phyloP scores from a whole-genome alignment of 768 basidiomycete species.

The Amanita pseudoporphyria region DNA sequence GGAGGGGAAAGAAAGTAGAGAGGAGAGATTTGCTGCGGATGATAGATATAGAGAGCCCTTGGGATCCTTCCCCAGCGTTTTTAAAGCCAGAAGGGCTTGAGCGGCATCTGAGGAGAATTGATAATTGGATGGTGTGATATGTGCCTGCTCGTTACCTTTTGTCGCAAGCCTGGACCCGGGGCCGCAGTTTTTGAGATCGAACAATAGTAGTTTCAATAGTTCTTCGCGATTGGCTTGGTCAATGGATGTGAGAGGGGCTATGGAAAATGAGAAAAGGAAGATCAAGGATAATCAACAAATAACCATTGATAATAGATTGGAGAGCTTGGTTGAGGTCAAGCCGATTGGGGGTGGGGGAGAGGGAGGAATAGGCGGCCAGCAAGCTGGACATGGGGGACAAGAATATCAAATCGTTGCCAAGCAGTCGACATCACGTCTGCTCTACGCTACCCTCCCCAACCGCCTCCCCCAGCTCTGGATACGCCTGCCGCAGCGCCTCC shows the following conservation, averaged over 20 bases:
- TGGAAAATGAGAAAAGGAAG: background rate
- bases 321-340: constrained; percentile 37
- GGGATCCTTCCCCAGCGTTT: constrained; percentile 64
- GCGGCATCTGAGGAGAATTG: constrained; percentile 41
- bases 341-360: constrained; percentile 33
- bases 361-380: constrained; percentile 35
- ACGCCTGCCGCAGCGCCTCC: constrained; percentile 62
- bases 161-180: constrained; percentile 9
- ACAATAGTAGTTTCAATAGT: constrained; percentile 49
- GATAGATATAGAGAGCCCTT: constrained; percentile 57
- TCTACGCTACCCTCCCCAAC: background rate
- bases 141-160: constrained; percentile 22
- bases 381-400: constrained; percentile 33
- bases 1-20: constrained; percentile 41
- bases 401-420: background rate
- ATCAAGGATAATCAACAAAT: constrained; percentile 10
- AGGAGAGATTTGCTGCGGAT: constrained; percentile 42
- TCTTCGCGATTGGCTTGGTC: constrained; percentile 37
- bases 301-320: constrained; percentile 42
- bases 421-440: background rate
- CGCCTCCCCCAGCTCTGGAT: constrained; percentile 45
- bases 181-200: constrained; percentile 39
- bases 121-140: background rate
- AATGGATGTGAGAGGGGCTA: constrained; percentile 41
- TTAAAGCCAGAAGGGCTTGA: constrained; percentile 60